Evolutionary conservation across 2,329 filamentous ascomycete species (phyloP), one percentile per base, ranked within the genome.

Genomic region (Mycosphaerella sp.): DNA sequence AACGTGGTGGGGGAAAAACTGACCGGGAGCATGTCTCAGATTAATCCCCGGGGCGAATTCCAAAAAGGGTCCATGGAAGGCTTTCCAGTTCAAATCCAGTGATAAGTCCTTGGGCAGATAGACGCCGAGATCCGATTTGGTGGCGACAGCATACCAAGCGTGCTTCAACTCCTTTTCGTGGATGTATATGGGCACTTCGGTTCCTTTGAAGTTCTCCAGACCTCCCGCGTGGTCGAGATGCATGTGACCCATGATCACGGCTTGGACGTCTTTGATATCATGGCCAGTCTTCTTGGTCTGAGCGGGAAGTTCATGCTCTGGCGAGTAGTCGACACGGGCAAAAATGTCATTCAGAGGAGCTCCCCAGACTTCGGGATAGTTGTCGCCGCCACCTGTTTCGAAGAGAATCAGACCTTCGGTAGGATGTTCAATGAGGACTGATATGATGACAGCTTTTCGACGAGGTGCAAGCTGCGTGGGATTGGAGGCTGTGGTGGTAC

Each of bases 151-250:
- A 51, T 67, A 71, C 52, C 66, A 70, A 11, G 70, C 70, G 53
- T 71, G 64, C 53, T 71, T 71, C 29, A 72, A 53, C 52, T 71
- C 70, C 23, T 67, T 58, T 51, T 72, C 69, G 48, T 72, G 69
- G 29, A 69, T 68, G 51, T 69, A 70, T 50, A 72, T 65, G 3
- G 67, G 67, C 6, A 72, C 59, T 10, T 65, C 64, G 12, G 66
- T 71, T 44, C 64, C 64, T 38, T 60, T 59, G 61, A 72, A 71
- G 39, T 62, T 61, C 14, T 70, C 68, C 2, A 71, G 54, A 1
- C 69, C 69, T 1, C 70, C 68, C 0, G 69, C 67, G 45, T 72
- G 70, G 46, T 72, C 69, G 12, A 51, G 48, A 38, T 51, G 69
- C 21, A 72, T 55, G 48, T 72, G 70, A 6, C 69, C 69, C 54